phyloP scores from a whole-genome alignment of 1,139 yeast genomes.

The Taphrina wiesneri region DNA sequence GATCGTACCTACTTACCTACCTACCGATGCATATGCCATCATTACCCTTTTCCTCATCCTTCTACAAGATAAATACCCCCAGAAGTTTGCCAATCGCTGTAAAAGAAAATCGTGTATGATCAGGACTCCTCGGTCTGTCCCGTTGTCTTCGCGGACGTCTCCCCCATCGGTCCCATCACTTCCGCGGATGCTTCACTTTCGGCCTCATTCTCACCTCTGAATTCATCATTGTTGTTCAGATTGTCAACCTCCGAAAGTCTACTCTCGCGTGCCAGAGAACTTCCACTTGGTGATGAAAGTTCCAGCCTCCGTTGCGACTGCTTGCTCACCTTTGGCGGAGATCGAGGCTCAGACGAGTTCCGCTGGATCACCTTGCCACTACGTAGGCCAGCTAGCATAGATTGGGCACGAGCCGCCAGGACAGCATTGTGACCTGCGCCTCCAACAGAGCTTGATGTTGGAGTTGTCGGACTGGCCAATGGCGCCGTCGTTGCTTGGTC shows the following conservation, averaged over 20 bases:
- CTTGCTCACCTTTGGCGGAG: constrained; percentile 8
- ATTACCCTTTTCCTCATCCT: background rate
- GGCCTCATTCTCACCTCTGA: background rate
- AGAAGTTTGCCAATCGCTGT: background rate
- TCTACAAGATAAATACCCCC: background rate
- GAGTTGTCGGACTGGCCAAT: constrained; percentile 7
- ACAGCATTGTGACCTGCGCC: constrained; percentile 19
- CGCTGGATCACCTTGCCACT: constrained; percentile 33
- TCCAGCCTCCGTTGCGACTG: constrained; percentile 11
- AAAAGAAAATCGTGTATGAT: background rate
- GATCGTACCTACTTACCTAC: background rate
- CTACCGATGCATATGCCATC: background rate
- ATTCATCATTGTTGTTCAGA: background rate
- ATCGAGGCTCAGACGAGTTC: background rate
- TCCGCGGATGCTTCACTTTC: background rate
- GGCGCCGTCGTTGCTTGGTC: background rate
- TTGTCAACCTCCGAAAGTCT: background rate
- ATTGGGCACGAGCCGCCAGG: constrained; percentile 36
- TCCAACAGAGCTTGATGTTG: constrained; percentile 3
- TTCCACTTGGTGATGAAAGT: background rate
- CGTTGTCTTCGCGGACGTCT: background rate
- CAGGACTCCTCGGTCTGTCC: background rate
- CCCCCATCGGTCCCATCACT: background rate
- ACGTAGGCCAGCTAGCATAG: constrained; percentile 36
- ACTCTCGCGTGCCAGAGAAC: background rate